phyloP scores from a whole-genome alignment of 1,284 basidiomycete species.

The Entoloma clypeatum region DNA sequence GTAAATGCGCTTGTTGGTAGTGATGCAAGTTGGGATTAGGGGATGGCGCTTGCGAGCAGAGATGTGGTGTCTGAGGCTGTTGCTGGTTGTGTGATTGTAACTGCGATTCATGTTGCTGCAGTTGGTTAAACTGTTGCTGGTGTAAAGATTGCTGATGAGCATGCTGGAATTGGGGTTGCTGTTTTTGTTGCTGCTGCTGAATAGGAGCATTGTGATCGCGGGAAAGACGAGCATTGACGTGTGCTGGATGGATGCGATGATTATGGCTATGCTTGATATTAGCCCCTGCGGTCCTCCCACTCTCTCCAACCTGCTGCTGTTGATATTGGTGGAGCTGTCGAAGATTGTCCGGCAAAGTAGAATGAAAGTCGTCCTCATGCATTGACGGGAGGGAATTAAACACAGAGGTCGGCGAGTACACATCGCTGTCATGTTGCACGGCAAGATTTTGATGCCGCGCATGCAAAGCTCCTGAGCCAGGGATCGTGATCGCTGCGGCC shows the following conservation, averaged over 20 bases:
- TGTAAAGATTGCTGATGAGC: no score
- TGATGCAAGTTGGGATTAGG: slow-evolving; percentile 16
- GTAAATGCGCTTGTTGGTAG: slow-evolving; percentile 36
- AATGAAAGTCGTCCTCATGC: slow-evolving; percentile 36
- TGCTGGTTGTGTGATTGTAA: slow-evolving; percentile 14
- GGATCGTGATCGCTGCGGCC: slow-evolving; percentile 30
- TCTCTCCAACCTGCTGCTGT: neutral
- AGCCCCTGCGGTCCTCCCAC: slow-evolving; percentile 1
- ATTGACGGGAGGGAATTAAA: slow-evolving; percentile 18
- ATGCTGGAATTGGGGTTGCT: slow-evolving; percentile 15
- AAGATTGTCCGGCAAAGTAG: slow-evolving; percentile 13
- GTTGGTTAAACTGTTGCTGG: slow-evolving; percentile 11
- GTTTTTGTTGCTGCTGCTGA: slow-evolving; percentile 18
- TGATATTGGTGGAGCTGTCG: slow-evolving; percentile 4
- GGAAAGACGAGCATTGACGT: slow-evolving; percentile 21
- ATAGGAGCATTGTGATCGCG: slow-evolving; percentile 9
- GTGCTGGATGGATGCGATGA: slow-evolving; percentile 20
- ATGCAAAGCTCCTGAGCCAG: no score
- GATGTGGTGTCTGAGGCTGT: slow-evolving; percentile 9
- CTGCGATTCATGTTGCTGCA: slow-evolving; percentile 5
- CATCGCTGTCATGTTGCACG: slow-evolving; percentile 12
- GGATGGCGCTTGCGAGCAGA: slow-evolving; percentile 27
- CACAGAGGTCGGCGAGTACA: slow-evolving; percentile 2
- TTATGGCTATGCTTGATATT: slow-evolving; percentile 14
- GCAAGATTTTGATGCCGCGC: slow-evolving; percentile 13